phyloP scores from a whole-genome alignment of 805 yeast species.

The Ascoidea tarda region DNA sequence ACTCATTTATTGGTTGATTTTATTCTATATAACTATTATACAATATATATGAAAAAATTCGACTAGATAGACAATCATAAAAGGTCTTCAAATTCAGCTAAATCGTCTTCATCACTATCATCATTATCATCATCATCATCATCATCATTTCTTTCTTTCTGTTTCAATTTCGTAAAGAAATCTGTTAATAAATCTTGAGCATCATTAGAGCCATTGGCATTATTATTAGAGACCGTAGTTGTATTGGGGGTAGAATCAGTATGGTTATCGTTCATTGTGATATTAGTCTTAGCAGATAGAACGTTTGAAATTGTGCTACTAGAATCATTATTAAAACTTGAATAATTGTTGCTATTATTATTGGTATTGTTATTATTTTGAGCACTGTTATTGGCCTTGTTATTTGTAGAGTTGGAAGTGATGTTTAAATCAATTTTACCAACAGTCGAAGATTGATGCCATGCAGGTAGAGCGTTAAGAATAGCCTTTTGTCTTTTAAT shows the following conservation, averaged over 20 bases:
- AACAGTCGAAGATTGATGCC: constrained; percentile 90
- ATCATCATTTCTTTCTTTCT: constrained; percentile 48
- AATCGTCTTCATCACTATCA: constrained; percentile 29
- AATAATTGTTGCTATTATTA: background rate
- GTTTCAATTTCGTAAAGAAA: constrained; percentile 66
- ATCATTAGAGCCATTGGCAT: constrained; percentile 14
- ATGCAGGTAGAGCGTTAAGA: constrained; percentile 91
- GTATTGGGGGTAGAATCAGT: background rate
- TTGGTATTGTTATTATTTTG: constrained; percentile 3
- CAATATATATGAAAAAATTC: too few relatives aligned
- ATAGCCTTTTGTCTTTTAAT: constrained; percentile 31
- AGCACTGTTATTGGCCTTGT: constrained; percentile 12
- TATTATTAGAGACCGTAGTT: constrained; percentile 3
- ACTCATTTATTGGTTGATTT: too few relatives aligned
- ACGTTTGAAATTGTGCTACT: background rate
- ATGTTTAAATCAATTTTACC: constrained; percentile 35
- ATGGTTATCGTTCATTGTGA: constrained; percentile 5
- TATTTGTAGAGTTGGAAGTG: constrained; percentile 7
- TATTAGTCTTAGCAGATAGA: background rate
- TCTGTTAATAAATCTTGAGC: constrained; percentile 54
- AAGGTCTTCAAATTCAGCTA: constrained; percentile 19
- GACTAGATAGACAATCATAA: background rate
- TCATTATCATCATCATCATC: constrained; percentile 41
- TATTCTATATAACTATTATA: too few relatives aligned
- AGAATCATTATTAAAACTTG: background rate